Percentiles rank a stretch among this genome's conserved stretches.
These are phyloP conservation scores for Laguncularia racemosa DNA, from an alignment of 345 rosid genomes.

Conservation along the genomic window DNA sequence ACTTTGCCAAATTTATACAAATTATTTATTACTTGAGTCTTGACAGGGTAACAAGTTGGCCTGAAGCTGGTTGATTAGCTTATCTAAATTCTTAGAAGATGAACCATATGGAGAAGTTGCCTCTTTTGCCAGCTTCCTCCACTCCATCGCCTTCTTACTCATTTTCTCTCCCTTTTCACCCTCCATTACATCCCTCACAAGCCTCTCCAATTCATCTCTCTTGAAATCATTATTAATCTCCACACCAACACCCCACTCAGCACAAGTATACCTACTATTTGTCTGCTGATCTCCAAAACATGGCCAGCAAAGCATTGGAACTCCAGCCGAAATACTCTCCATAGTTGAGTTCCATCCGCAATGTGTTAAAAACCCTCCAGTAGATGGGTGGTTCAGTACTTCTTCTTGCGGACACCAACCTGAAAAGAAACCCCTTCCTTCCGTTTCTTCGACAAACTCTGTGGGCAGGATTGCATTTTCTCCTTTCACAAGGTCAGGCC, in stretches of 20 bases:
- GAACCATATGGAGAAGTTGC: conserved; percentile 17
- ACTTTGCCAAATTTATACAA: no score
- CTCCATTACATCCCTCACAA: not conserved
- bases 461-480: conserved; percentile 23
- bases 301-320: conserved; percentile 54
- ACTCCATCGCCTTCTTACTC: conserved; percentile 1
- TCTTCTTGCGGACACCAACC: conserved; percentile 52
- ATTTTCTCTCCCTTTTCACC: conserved; percentile 4
- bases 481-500: conserved; percentile 44
- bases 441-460: conserved; percentile 32
- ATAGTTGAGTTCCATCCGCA: conserved; percentile 49
- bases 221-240: conserved; percentile 38
- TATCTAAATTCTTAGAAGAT: conserved; percentile 10
- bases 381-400: conserved; percentile 36
- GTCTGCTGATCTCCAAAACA: conserved; percentile 45
- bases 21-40: no score
- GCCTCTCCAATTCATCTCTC: conserved; percentile 12
- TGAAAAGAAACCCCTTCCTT: conserved; percentile 23
- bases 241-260: conserved; percentile 39
- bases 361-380: conserved; percentile 44
- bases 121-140: conserved; percentile 17
- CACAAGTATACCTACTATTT: conserved; percentile 30
- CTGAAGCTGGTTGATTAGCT: no score
- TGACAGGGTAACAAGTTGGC: no score
- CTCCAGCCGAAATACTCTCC: conserved; percentile 33